Evolutionary conservation across 2,329 filamentous ascomycete genomes (phyloP).

Genomic region (Calonectria hongkongensis): DNA sequence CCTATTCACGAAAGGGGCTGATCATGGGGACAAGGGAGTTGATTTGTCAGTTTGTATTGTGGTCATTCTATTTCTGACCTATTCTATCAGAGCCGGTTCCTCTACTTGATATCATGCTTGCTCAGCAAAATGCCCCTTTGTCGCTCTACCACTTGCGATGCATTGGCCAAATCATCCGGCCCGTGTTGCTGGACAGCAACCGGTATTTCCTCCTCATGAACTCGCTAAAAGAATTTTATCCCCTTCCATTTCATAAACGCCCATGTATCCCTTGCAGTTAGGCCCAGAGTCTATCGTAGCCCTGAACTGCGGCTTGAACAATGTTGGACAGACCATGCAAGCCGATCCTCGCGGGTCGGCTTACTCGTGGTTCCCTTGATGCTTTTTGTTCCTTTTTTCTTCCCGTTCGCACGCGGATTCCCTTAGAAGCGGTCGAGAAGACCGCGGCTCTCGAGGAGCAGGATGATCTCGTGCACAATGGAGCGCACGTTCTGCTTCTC

Average conservation of each 20-base stretch:
- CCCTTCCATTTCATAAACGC: constrained; percentile 35
- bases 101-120: constrained; percentile 15
- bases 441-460: constrained; percentile 92
- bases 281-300: constrained; percentile 3
- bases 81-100: constrained; percentile 30
- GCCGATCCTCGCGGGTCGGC: constrained; percentile 11
- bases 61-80: constrained; percentile 10
- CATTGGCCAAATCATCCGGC: neutral
- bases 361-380: constrained; percentile 31
- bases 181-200: constrained; percentile 1
- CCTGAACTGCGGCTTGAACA: constrained; percentile 4
- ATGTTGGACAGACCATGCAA: neutral
- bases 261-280: constrained; percentile 22
- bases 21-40: neutral
- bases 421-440: constrained; percentile 83
- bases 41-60: neutral
- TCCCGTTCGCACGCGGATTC: neutral
- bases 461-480: constrained; percentile 96
- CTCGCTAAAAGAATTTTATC: constrained; percentile 20
- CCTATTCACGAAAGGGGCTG: neutral
- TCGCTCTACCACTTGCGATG: neutral
- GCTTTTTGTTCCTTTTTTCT: neutral
- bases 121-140: constrained; percentile 1
- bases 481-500: constrained; percentile 92
- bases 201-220: constrained; percentile 4